phyloP scores from a whole-genome alignment of 441 rosid species.

The Arabidopsis hybrid region DNA sequence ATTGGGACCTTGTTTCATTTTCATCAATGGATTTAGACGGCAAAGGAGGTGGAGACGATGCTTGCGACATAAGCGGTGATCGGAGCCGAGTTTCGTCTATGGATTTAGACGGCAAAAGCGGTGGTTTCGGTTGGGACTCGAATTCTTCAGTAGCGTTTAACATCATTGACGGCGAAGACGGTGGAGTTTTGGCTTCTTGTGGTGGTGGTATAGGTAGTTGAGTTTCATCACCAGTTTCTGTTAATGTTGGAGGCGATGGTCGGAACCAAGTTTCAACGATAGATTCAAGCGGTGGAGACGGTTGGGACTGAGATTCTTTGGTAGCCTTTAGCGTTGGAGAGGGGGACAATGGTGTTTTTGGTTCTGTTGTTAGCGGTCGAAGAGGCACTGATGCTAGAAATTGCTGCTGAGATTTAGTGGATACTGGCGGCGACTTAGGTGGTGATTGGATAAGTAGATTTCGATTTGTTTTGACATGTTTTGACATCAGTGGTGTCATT shows the following conservation, averaged over 20 bases:
- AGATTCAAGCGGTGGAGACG: neutral
- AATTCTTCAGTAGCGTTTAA: neutral
- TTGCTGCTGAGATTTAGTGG: conserved; percentile 1
- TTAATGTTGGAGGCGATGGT: neutral
- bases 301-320: neutral
- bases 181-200: neutral
- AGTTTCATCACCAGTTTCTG: neutral
- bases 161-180: neutral
- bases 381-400: neutral
- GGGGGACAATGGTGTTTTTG: conserved; percentile 10
- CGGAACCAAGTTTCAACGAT: neutral
- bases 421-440: neutral
- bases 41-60: neutral
- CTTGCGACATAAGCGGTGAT: neutral
- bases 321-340: conserved; percentile 14
- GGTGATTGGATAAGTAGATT: conserved; percentile 7
- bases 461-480: neutral
- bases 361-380: conserved; percentile 12
- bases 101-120: neutral
- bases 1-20: neutral
- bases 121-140: neutral
- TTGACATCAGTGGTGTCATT: neutral
- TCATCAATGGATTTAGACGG: conserved; percentile 13
- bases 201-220: neutral
- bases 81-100: neutral